Evolutionary conservation across 306 rosid genomes (phyloP).

Genomic region (Alnus rubra): DNA sequence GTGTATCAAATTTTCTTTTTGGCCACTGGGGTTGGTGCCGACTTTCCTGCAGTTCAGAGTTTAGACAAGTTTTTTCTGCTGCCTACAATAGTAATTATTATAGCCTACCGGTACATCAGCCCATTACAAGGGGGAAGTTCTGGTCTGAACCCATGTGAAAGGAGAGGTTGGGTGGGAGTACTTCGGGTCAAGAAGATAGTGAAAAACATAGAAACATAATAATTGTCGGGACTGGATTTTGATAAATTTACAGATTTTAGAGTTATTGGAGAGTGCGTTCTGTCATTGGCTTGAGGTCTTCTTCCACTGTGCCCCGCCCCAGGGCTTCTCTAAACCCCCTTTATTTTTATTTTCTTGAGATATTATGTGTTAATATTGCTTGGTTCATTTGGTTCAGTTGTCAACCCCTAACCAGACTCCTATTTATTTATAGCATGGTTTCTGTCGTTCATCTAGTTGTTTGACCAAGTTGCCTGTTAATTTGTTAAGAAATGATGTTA

Average conservation of each 20-base stretch:
- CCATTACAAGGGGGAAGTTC: neutral
- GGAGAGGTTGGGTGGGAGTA: neutral
- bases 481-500: neutral
- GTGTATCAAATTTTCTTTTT: neutral
- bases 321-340: neutral
- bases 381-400: neutral
- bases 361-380: neutral
- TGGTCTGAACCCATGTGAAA: neutral
- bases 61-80: neutral
- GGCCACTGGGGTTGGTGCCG: neutral
- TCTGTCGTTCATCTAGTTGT: neutral
- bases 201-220: neutral
- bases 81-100: neutral
- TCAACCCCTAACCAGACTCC: neutral
- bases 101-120: neutral
- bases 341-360: too few relatives aligned
- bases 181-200: neutral
- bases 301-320: too few relatives aligned
- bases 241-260: neutral
- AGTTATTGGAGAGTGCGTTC: neutral
- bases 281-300: neutral
- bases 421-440: too few relatives aligned
- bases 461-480: too few relatives aligned
- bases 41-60: neutral
- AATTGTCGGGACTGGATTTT: neutral